Conservation (phyloP, 371 early-diverging fungal species). For the Rhizomucor pusillus region DNA sequence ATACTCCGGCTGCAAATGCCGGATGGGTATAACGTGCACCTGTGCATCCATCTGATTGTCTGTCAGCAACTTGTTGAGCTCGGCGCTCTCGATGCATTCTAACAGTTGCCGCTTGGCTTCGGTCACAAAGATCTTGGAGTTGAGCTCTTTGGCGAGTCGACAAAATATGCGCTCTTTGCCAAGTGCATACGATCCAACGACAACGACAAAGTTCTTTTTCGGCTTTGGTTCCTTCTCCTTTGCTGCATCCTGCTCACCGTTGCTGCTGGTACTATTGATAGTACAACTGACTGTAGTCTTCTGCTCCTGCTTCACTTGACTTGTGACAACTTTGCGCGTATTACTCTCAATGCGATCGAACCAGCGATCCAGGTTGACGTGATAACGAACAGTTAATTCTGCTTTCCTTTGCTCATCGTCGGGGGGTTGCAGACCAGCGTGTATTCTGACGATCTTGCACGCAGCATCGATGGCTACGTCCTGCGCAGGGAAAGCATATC, state of each 20-base stretch:
- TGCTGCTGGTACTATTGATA: not conserved
- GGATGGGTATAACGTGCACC: constrained; percentile 81
- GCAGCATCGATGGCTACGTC: constrained; percentile 64
- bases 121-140: constrained; percentile 70
- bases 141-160: constrained; percentile 68
- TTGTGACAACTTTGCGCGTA: no score
- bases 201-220: constrained; percentile 43
- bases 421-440: not conserved
- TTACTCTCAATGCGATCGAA: not conserved
- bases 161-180: constrained; percentile 87
- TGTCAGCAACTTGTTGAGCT: constrained; percentile 61
- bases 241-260: not conserved
- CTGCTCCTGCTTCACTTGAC: not conserved
- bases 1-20: constrained; percentile 47
- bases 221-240: not conserved
- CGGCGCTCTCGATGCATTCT: constrained; percentile 62
- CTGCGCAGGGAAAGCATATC: constrained; percentile 83
- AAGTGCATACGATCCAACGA: constrained; percentile 88
- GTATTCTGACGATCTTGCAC: constrained; percentile 19
- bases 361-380: not conserved
- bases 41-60: constrained; percentile 63
- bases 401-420: not conserved
- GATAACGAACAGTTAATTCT: not conserved
- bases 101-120: constrained; percentile 63
- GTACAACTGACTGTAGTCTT: no score